Evolutionary conservation across 2,329 filamentous ascomycete genomes (phyloP).

Genomic region (Domatiomyces globalis): DNA sequence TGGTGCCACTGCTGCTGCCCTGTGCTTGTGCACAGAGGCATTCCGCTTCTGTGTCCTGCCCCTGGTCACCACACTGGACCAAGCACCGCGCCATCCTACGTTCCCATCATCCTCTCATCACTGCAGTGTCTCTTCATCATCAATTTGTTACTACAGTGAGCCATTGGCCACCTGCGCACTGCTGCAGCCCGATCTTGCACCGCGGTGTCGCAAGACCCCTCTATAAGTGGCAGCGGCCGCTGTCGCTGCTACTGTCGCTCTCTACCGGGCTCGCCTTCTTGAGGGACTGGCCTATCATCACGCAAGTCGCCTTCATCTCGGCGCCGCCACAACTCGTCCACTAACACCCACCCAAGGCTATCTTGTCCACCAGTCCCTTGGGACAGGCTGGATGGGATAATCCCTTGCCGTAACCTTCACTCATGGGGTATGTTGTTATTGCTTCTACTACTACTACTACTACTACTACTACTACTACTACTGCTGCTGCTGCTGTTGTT

Average conservation of each 20-base stretch:
- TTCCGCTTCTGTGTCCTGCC: background rate
- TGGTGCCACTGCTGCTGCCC: too few species aligned
- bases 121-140: background rate
- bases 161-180: background rate
- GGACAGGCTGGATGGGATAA: slow-evolving; percentile 17
- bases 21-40: background rate
- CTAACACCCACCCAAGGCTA: slow-evolving; percentile 19
- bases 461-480: slow-evolving; percentile 5
- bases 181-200: background rate
- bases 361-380: slow-evolving; percentile 15
- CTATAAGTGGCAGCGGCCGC: background rate
- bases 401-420: slow-evolving; percentile 15
- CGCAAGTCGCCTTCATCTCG: background rate
- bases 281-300: background rate
- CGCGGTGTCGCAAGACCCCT: background rate
- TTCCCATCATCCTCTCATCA: background rate
- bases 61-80: background rate
- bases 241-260: background rate
- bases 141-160: background rate
- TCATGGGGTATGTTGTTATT: slow-evolving; percentile 17
- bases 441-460: slow-evolving; percentile 3
- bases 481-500: background rate
- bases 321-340: slow-evolving; percentile 1
- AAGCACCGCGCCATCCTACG: too few species aligned
- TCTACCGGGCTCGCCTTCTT: background rate